A percentile compares a stretch with the other conserved stretches of the same genome.
Conservation (phyloP, 805 yeast species). For the Lipomyces sp. region DNA sequence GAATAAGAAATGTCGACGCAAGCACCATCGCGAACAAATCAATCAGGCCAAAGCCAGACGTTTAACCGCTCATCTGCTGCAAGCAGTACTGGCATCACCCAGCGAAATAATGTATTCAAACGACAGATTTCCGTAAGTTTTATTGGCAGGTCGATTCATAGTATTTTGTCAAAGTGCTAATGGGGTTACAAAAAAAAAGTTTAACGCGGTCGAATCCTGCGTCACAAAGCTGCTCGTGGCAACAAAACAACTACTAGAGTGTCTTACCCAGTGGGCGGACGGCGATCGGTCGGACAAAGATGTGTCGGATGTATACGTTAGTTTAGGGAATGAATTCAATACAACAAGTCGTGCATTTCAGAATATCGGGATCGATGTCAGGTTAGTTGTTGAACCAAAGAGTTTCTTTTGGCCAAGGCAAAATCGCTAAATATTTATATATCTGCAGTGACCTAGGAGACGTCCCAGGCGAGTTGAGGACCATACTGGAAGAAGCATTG, state of each 20-base stretch:
- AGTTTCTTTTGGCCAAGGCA: background rate
- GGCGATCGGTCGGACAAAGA: constrained; percentile 76
- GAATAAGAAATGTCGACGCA: background rate
- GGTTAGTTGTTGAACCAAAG: constrained; percentile 17
- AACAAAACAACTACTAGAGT: constrained; percentile 84
- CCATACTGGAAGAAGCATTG: constrained; percentile 81
- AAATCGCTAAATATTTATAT: background rate
- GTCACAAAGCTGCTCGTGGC: constrained; percentile 80
- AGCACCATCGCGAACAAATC: background rate
- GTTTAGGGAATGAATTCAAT: constrained; percentile 90
- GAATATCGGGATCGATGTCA: constrained; percentile 74
- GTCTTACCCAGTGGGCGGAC: constrained; percentile 88
- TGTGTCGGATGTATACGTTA: constrained; percentile 90
- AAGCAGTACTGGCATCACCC: constrained; percentile 7
- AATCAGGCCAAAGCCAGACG: background rate
- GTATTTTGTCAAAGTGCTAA: background rate
- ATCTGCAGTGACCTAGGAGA: constrained; percentile 73
- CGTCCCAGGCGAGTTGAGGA: constrained; percentile 80
- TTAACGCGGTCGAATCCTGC: constrained; percentile 67
- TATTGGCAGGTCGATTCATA: background rate
- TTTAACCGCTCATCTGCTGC: background rate
- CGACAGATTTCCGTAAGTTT: constrained; percentile 18
- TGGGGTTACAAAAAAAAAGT: background rate
- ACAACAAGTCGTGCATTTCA: constrained; percentile 80
- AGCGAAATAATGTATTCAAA: constrained; percentile 10